Conservation (phyloP, 2,329 filamentous ascomycete species). For the Botrytis elliptica region DNA sequence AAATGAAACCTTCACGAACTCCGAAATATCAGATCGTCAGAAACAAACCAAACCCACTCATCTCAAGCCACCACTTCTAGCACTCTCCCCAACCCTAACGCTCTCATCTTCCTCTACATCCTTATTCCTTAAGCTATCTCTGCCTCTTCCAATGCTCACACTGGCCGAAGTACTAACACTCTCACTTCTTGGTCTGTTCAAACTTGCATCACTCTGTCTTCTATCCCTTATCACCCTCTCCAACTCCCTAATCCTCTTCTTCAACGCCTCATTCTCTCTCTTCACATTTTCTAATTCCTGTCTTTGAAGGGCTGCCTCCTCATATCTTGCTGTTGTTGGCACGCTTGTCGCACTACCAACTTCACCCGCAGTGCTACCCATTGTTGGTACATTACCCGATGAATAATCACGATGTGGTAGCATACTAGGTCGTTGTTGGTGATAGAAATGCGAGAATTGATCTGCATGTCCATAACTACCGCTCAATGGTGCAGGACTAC, state of each 20-base stretch:
- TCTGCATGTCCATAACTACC: constrained; percentile 36
- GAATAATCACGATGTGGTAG: constrained; percentile 33
- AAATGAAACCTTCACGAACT: constrained; percentile 1
- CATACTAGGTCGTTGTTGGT: constrained; percentile 29
- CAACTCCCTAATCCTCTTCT: constrained; percentile 60
- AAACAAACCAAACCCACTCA: constrained; percentile 13
- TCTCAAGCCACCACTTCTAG: constrained; percentile 46
- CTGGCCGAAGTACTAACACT: constrained; percentile 56
- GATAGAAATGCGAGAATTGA: constrained; percentile 36
- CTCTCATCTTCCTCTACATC: constrained; percentile 53
- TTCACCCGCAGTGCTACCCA: constrained; percentile 8
- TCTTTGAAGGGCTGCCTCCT: constrained; percentile 60
- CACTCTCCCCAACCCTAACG: constrained; percentile 61
- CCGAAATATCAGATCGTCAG: background rate
- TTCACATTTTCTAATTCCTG: constrained; percentile 61
- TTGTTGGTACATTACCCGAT: constrained; percentile 26
- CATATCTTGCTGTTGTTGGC: constrained; percentile 58
- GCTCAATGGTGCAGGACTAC: constrained; percentile 32
- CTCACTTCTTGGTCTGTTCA: constrained; percentile 46
- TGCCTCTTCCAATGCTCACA: constrained; percentile 37
- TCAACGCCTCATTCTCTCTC: constrained; percentile 62
- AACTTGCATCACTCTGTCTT: constrained; percentile 44
- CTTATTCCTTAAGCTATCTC: constrained; percentile 46
- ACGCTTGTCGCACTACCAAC: constrained; percentile 44
- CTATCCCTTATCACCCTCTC: constrained; percentile 50